Evolutionary conservation across 495 filamentous ascomycete genomes (phyloP).

Genomic region (Hypoxylon subgilvum): DNA sequence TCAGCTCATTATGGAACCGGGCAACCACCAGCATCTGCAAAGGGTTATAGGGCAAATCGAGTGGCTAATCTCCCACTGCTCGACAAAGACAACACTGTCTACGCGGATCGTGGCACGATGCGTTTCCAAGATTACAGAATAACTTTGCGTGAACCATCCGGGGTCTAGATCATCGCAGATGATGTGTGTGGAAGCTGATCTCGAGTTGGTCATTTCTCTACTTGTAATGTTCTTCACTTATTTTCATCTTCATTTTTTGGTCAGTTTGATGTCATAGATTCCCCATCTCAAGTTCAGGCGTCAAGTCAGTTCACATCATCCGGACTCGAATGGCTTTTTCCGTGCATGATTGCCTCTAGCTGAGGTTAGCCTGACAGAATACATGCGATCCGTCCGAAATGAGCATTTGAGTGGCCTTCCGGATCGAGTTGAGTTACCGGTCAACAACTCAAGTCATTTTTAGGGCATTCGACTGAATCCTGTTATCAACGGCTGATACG

Average conservation of each 20-base stretch:
- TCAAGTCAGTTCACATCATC: constrained; percentile 38
- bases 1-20: constrained; percentile 28
- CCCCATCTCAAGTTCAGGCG: constrained; percentile 44
- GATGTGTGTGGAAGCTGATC: constrained; percentile 40
- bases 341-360: constrained; percentile 12
- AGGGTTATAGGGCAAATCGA: constrained; percentile 23
- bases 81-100: constrained; percentile 31
- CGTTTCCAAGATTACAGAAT: constrained; percentile 29
- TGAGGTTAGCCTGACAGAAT: too few species aligned
- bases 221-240: constrained; percentile 47
- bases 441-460: too few species aligned
- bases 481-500: too few species aligned
- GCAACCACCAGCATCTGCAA: constrained; percentile 36
- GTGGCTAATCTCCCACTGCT: constrained; percentile 27
- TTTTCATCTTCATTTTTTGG: constrained; percentile 36
- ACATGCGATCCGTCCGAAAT: too few species aligned
- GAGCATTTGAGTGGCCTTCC: too few species aligned
- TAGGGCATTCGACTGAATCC: too few species aligned
- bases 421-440: too few species aligned
- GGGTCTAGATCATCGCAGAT: constrained; percentile 35
- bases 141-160: constrained; percentile 27
- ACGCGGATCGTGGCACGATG: constrained; percentile 31
- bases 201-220: constrained; percentile 43
- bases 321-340: constrained; percentile 13
- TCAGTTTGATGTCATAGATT: constrained; percentile 46